Conservation (phyloP, 805 yeast species). For the Zygosaccharomyces rouxii region DNA sequence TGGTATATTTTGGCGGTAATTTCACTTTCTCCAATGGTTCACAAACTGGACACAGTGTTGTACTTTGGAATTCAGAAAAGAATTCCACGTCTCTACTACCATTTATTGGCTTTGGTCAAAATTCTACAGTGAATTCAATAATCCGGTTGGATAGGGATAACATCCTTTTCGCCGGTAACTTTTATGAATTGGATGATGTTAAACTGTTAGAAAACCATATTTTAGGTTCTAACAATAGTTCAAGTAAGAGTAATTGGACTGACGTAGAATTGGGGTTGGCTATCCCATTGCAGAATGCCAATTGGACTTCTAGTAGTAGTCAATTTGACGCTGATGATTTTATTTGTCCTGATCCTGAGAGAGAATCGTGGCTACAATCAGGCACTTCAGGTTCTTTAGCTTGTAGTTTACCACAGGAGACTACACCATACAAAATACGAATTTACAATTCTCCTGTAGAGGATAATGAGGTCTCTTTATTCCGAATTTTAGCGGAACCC, state of each 20-base stretch:
- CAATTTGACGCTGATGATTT: constrained; percentile 36
- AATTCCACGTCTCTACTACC: constrained; percentile 46
- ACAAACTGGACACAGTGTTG: constrained; percentile 40
- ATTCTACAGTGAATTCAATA: constrained; percentile 60
- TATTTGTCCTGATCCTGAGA: constrained; percentile 52
- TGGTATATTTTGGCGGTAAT: constrained; percentile 78
- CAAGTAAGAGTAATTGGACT: constrained; percentile 37
- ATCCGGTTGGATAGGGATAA: constrained; percentile 43
- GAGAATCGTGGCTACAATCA: constrained; percentile 49
- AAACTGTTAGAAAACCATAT: constrained; percentile 34
- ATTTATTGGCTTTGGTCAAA: constrained; percentile 70
- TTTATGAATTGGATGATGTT: constrained; percentile 55
- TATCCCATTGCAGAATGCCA: constrained; percentile 54
- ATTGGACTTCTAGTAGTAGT: constrained; percentile 44
- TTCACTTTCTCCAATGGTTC: constrained; percentile 46
- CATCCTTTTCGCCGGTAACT: constrained; percentile 76
- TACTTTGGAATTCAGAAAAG: constrained; percentile 53
- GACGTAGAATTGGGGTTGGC: constrained; percentile 53
- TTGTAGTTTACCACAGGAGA: constrained; percentile 51
- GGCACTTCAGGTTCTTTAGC: constrained; percentile 61
- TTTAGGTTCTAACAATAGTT: constrained; percentile 20
- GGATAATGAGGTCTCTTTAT: constrained; percentile 48
- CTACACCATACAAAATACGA: constrained; percentile 68
- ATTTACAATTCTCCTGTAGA: constrained; percentile 55
- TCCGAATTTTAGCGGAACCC: constrained; percentile 73